Evolutionary conservation across 495 filamentous ascomycete species (phyloP).

Genomic region (Cercophora newfieldiana): DNA sequence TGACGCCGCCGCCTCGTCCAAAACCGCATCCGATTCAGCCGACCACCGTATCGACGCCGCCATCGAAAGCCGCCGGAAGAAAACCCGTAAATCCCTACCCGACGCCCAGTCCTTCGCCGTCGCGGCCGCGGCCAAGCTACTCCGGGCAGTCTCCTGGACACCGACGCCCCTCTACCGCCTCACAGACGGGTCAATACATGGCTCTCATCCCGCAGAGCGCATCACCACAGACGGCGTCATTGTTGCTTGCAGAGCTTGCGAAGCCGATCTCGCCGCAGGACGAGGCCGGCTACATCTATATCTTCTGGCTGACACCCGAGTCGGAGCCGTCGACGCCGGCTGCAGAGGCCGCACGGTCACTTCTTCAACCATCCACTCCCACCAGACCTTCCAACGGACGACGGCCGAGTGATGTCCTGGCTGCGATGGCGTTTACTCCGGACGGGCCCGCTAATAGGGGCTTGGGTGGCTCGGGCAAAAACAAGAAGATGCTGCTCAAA

Average conservation of each 20-base stretch:
- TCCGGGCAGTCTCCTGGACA: conserved; percentile 34
- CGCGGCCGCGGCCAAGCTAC: conserved; percentile 35
- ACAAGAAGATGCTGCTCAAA: conserved; percentile 72
- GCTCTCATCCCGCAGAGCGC: conserved; percentile 66
- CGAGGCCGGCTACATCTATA: conserved; percentile 93
- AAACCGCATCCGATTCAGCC: conserved; percentile 43
- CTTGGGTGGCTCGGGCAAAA: conserved; percentile 20
- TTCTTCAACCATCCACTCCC: conserved; percentile 50
- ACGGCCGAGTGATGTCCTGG: conserved; percentile 66
- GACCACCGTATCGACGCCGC: conserved; percentile 29
- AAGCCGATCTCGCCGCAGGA: conserved; percentile 79
- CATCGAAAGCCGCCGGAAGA: conserved; percentile 24
- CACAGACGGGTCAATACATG: conserved; percentile 56
- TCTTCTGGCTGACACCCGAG: conserved; percentile 84
- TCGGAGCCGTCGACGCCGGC: conserved; percentile 52
- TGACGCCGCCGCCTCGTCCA: conserved; percentile 37
- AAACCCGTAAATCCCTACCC: conserved; percentile 26
- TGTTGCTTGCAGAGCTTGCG: conserved; percentile 70
- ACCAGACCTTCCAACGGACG: conserved; percentile 48
- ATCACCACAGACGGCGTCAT: conserved; percentile 63
- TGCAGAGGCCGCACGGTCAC: conserved; percentile 57
- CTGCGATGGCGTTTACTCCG: conserved; percentile 47
- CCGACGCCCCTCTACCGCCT: conserved; percentile 37
- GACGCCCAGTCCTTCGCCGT: conserved; percentile 21
- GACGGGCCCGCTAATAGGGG: conserved; percentile 19